A percentile compares a stretch with the other conserved stretches of the same genome.
These are phyloP conservation scores for Rugosomyces carneus DNA, from an alignment of 1,284 basidiomycete species.

Conservation along the genomic window DNA sequence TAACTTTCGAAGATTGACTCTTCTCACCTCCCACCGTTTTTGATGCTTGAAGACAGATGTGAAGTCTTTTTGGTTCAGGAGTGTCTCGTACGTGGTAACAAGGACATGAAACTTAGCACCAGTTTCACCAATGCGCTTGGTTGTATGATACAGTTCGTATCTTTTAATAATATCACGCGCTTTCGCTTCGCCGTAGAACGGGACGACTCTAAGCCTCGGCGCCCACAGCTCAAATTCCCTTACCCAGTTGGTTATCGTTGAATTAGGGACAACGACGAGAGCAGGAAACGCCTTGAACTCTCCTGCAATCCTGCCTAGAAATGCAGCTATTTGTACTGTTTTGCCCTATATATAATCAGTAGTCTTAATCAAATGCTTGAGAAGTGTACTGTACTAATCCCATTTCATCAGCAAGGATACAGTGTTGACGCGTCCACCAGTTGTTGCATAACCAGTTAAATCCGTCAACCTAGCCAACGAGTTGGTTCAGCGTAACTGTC, in stretches of 20 bases:
- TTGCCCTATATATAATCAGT: slow-evolving; percentile 59
- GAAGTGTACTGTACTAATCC: slow-evolving; percentile 55
- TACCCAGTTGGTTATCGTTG: slow-evolving; percentile 85
- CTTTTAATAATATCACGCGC: slow-evolving; percentile 76
- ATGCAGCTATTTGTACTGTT: slow-evolving; percentile 88
- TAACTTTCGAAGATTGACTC: not conserved
- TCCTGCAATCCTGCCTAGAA: slow-evolving; percentile 73
- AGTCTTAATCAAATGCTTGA: not conserved
- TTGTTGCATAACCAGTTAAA: slow-evolving; percentile 91
- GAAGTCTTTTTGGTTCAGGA: slow-evolving; percentile 66
- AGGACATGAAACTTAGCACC: slow-evolving; percentile 79
- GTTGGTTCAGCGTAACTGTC: slow-evolving; percentile 7
- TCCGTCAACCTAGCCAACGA: slow-evolving; percentile 66
- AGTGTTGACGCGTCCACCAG: slow-evolving; percentile 83
- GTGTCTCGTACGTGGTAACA: slow-evolving; percentile 84
- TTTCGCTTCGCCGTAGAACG: slow-evolving; percentile 76
- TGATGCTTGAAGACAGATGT: slow-evolving; percentile 68
- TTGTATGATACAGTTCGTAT: slow-evolving; percentile 74
- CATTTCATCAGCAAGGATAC: slow-evolving; percentile 99
- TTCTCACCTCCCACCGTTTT: slow-evolving; percentile 77
- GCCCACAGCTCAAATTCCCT: slow-evolving; percentile 93
- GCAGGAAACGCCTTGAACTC: slow-evolving; percentile 66
- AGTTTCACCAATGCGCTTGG: slow-evolving; percentile 32
- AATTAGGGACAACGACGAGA: slow-evolving; percentile 91
- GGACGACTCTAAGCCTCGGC: slow-evolving; percentile 72